Conservation (phyloP, 2,329 filamentous ascomycete species). For the Calycina herbarum region DNA sequence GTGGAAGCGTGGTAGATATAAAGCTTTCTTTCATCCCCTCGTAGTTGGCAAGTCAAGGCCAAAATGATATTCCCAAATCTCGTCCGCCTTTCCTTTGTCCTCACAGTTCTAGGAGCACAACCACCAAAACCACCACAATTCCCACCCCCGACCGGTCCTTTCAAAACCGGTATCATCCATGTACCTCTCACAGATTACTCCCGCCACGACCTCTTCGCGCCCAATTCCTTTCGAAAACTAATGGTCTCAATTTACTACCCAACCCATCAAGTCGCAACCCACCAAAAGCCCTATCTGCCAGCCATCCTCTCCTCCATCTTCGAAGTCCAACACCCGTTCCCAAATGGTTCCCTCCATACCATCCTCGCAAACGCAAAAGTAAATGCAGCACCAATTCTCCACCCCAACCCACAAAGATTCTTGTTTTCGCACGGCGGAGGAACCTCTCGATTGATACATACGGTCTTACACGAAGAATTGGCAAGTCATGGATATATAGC, state of each 20-base stretch:
- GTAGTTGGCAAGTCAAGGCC: not conserved
- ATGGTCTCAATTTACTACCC: not conserved
- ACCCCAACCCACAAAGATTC: not conserved
- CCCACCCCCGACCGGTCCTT: not conserved
- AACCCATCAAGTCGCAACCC: not conserved
- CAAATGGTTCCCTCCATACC: not conserved
- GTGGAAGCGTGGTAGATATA: too few relatives aligned
- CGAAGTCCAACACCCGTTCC: not conserved
- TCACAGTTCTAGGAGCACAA: not conserved
- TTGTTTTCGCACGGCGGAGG: not conserved
- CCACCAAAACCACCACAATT: not conserved
- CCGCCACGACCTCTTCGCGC: not conserved
- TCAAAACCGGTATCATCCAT: not conserved
- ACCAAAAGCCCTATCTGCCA: not conserved
- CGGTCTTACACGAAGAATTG: constrained; percentile 30
- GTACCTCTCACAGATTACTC: not conserved
- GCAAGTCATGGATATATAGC: constrained; percentile 37
- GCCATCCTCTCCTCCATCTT: not conserved
- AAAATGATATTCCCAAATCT: not conserved
- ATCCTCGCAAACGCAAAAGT: not conserved
- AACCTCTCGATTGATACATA: constrained; percentile 13
- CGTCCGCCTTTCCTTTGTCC: not conserved
- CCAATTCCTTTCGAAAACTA: not conserved
- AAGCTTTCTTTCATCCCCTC: not conserved
- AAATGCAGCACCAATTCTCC: not conserved